Percentiles rank a stretch among this genome's conserved stretches.
phyloP scores from a whole-genome alignment of 129 eudicot species.

The Apium graveolens region DNA sequence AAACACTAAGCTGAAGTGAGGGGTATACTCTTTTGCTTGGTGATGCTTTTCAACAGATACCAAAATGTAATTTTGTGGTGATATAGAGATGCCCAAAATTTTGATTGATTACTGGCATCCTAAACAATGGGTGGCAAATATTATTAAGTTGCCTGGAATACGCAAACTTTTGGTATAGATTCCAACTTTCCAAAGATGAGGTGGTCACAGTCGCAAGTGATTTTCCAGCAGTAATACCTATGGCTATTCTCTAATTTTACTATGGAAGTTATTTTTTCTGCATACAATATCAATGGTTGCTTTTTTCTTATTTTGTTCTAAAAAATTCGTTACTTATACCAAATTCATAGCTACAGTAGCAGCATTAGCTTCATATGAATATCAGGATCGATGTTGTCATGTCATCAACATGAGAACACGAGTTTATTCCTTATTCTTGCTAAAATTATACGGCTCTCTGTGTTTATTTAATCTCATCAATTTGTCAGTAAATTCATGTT shows the following conservation, averaged over 20 bases:
- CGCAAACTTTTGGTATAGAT: background rate
- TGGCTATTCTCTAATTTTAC: background rate
- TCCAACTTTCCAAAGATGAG: background rate
- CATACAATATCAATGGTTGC: background rate
- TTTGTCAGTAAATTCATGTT: too few species aligned
- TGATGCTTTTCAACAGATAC: background rate
- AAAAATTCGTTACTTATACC: background rate
- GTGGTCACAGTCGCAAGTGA: background rate
- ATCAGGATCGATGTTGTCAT: background rate
- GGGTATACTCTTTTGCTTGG: background rate
- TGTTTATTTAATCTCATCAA: too few species aligned
- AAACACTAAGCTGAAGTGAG: slow-evolving; percentile 55
- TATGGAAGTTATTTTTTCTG: background rate
- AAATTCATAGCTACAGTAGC: background rate
- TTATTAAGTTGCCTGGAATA: background rate
- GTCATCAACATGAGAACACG: background rate
- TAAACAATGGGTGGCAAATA: background rate
- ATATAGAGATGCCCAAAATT: background rate
- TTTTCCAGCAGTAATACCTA: background rate
- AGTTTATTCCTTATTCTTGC: too few species aligned
- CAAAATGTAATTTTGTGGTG: background rate
- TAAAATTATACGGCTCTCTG: too few species aligned
- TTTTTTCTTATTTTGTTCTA: background rate
- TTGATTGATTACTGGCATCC: background rate
- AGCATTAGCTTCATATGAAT: background rate